Evolutionary conservation across 345 rosid species (phyloP), one percentile per base, ranked within the genome.

Genomic region (Hirschfeldia incana): DNA sequence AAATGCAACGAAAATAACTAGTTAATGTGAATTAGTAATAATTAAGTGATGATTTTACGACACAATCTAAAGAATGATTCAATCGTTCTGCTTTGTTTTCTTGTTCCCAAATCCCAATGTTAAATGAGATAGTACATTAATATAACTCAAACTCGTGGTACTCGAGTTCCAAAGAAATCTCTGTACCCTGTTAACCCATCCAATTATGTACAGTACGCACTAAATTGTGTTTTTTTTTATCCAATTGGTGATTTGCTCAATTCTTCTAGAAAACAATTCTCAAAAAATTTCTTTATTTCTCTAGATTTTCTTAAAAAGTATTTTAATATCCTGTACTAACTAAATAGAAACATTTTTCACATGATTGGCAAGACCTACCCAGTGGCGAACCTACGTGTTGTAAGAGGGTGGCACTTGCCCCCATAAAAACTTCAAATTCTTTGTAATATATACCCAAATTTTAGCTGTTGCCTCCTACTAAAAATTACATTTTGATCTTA

Each of bases 61-160:
- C 8, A 55, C 26, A 57, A 36, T 16, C 46, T 65, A 53, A 12
- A 37, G 61, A 78, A 78, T 65, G 51, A 65, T 71, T 30, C 21
- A 65, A 65, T 30, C 21, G 42, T 71, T 63, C 57, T 37, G 67
- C 71, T 77, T 65, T 37, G 34, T 16, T 71, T 71, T 71, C 44
- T 30, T 7, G 58, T n/a, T 57, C 61, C 21, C 81, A 55, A 72
- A 78, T 78, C 72, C 81, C 81, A 30, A 72, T 58, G 63, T 77
- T 60, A 53, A 21, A 21, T 21, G 0, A 21, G 21, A 21, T 21
- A 21, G 1, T 21, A 21, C 21, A 21, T 21, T 21, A 21, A 21
- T 30, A 65, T 8, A 37, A 26, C 0, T 30, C 21, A 5, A 27
- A 60, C 65, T 28, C 8, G 34, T 60, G 51, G n/a, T 49, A 11